phyloP scores from a whole-genome alignment of 106 monocot species.

The Dendrobium catenatum region DNA sequence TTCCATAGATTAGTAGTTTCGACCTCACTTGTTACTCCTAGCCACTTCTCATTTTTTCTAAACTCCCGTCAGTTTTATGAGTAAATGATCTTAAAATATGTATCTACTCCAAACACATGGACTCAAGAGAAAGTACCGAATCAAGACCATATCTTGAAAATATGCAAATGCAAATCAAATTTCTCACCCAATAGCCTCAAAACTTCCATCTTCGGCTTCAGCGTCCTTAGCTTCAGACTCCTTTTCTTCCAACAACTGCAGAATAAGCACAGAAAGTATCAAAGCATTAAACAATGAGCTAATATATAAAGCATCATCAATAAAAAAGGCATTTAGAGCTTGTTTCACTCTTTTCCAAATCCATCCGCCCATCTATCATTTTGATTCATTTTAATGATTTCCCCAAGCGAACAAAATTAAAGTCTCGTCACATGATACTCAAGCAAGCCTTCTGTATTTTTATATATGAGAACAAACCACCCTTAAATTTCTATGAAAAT shows the following conservation, averaged over 20 bases:
- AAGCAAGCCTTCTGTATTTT: not conserved
- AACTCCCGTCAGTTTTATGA: not conserved
- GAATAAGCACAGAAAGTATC: constrained; percentile 1
- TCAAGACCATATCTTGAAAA: not conserved
- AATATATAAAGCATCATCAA: constrained; percentile 2
- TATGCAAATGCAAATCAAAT: not conserved
- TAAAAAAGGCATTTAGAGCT: not conserved
- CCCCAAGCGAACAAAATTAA: not conserved
- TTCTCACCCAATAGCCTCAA: constrained; percentile 30
- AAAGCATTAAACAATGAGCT: not conserved
- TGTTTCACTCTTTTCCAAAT: not conserved
- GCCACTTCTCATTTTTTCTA: not conserved
- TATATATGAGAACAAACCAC: not conserved
- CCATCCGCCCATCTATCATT: not conserved
- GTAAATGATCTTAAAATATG: not conserved
- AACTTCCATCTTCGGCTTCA: constrained; percentile 25
- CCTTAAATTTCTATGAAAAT: not conserved
- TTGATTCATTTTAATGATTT: not conserved
- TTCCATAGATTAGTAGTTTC: not conserved
- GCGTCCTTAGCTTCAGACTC: constrained; percentile 61
- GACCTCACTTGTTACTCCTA: not conserved
- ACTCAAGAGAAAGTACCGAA: not conserved
- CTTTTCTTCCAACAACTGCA: constrained; percentile 76
- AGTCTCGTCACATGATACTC: not conserved
- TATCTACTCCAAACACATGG: not conserved